Evolutionary conservation across 495 filamentous ascomycete genomes (phyloP).

Genomic region (Evernia prunastri): DNA sequence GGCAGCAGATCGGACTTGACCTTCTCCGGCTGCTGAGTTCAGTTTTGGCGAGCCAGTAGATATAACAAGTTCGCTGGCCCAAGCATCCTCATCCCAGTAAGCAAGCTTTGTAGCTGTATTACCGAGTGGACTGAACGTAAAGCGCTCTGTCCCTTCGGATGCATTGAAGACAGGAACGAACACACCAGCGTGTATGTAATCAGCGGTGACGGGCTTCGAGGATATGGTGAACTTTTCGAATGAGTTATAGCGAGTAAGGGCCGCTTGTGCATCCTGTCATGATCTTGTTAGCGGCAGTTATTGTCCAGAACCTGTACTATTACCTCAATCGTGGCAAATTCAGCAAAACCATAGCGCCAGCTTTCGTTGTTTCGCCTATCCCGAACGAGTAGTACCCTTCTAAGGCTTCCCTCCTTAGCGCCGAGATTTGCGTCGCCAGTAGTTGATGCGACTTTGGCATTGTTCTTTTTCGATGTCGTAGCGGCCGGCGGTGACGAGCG

Average conservation of each 20-base stretch:
- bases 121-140: constrained; percentile 66
- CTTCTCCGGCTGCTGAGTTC: constrained; percentile 25
- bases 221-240: constrained; percentile 81
- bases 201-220: constrained; percentile 65
- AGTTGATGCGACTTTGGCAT: constrained; percentile 67
- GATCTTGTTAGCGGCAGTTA: neutral
- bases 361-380: constrained; percentile 69
- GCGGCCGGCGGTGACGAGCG: constrained; percentile 35
- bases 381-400: constrained; percentile 71
- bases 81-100: constrained; percentile 82
- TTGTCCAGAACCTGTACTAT: constrained; percentile 1
- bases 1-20: constrained; percentile 22
- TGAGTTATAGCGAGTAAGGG: constrained; percentile 64
- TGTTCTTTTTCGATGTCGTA: constrained; percentile 44
- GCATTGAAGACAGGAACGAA: constrained; percentile 70
- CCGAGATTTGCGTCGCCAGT: constrained; percentile 66
- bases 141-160: constrained; percentile 46
- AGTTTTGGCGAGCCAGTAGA: constrained; percentile 43
- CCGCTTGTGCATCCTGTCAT: constrained; percentile 66
- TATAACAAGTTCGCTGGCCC: constrained; percentile 59
- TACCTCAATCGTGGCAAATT: constrained; percentile 64
- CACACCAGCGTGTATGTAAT: constrained; percentile 80
- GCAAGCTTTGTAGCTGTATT: constrained; percentile 64
- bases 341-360: constrained; percentile 84
- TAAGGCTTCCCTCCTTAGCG: constrained; percentile 67